Conservation (phyloP, 495 filamentous ascomycete species). For the Bryoglossum gracile region DNA sequence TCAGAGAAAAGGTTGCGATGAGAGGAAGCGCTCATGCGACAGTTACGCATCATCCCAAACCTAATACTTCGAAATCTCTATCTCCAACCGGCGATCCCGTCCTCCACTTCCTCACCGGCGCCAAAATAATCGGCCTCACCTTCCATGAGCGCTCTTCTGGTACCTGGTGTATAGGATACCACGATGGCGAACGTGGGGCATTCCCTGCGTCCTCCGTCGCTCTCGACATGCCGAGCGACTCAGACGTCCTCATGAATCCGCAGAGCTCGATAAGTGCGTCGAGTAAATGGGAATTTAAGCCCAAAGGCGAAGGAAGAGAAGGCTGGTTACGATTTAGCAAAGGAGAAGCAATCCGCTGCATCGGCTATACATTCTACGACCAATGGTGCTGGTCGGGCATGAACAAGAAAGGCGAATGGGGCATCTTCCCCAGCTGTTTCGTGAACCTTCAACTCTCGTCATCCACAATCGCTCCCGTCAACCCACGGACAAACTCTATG, state of each 20-base stretch:
- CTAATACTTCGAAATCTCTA: slow-evolving; percentile 22
- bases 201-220: slow-evolving; percentile 34
- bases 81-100: slow-evolving; percentile 32
- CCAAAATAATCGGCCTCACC: slow-evolving; percentile 35
- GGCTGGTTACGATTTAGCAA: slow-evolving; percentile 36
- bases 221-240: slow-evolving; percentile 29
- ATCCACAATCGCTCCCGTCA: too few relatives aligned
- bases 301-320: slow-evolving; percentile 31
- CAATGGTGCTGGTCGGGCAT: slow-evolving; percentile 43
- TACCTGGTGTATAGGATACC: slow-evolving; percentile 38
- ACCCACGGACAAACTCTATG: too few relatives aligned
- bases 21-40: slow-evolving; percentile 29
- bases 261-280: slow-evolving; percentile 30
- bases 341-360: slow-evolving; percentile 35
- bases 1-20: slow-evolving; percentile 26
- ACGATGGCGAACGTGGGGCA: slow-evolving; percentile 37
- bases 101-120: slow-evolving; percentile 37
- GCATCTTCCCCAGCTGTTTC: slow-evolving; percentile 33
- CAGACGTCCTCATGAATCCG: slow-evolving; percentile 31
- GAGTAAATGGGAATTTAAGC: slow-evolving; percentile 39
- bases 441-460: slow-evolving; percentile 12
- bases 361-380: slow-evolving; percentile 27
- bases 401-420: slow-evolving; percentile 36
- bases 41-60: slow-evolving; percentile 29
- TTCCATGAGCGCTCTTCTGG: slow-evolving; percentile 39